These are phyloP conservation scores for Coprinellus micaceus DNA, from an alignment of 768 basidiomycete genomes.

Conservation along the genomic window DNA sequence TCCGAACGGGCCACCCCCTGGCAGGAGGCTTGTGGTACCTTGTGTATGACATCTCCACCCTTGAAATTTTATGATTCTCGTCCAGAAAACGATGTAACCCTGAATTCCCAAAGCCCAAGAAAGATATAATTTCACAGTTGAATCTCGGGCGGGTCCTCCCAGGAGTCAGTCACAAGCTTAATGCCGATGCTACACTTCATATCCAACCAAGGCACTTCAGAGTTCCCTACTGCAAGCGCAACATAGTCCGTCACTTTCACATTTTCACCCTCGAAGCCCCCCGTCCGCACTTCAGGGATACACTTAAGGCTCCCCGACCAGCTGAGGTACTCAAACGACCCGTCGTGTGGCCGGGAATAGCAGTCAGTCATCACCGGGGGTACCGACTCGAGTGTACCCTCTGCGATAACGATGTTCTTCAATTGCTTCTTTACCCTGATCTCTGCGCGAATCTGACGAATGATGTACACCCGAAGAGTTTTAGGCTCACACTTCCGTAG, in stretches of 20 bases:
- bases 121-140: not conserved
- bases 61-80: too few species aligned
- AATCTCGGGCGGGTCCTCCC: constrained; percentile 13
- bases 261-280: constrained; percentile 43
- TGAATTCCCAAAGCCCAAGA: too few species aligned
- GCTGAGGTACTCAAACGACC: constrained; percentile 28
- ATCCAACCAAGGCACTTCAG: constrained; percentile 31
- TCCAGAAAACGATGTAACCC: too few species aligned
- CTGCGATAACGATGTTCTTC: constrained; percentile 41
- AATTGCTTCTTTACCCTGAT: constrained; percentile 33
- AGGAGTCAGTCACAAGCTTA: constrained; percentile 58
- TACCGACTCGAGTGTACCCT: constrained; percentile 45
- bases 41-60: too few species aligned
- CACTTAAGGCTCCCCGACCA: constrained; percentile 64
- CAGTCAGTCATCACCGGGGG: constrained; percentile 31
- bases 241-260: constrained; percentile 55
- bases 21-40: too few species aligned
- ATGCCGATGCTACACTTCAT: constrained; percentile 49
- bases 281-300: constrained; percentile 33
- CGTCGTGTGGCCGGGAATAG: constrained; percentile 15
- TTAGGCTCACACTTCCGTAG: constrained; percentile 5
- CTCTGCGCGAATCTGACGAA: constrained; percentile 45
- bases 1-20: too few species aligned
- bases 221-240: constrained; percentile 42
- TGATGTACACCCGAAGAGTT: constrained; percentile 40